Evolutionary conservation across 1,284 basidiomycete species (phyloP).

Genomic region (Rhizoctonia solani): DNA sequence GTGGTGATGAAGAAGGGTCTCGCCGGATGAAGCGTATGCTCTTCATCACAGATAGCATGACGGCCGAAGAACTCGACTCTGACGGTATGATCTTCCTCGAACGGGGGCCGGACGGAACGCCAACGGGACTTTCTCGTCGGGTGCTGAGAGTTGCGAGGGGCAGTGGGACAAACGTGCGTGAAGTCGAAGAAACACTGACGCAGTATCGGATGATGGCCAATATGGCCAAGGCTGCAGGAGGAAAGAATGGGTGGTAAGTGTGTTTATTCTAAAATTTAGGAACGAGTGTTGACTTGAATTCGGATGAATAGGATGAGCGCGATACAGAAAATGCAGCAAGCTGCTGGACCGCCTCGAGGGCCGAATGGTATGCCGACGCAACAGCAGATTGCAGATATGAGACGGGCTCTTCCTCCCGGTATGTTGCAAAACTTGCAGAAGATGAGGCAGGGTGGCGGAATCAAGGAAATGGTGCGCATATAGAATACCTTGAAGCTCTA

Average conservation of each 20-base stretch:
- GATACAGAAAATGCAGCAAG: slow-evolving; percentile 88
- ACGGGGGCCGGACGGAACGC: slow-evolving; percentile 80
- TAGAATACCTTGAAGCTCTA: background rate
- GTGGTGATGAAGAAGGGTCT: slow-evolving; percentile 89
- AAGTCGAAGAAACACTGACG: slow-evolving; percentile 94
- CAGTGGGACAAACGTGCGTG: slow-evolving; percentile 93
- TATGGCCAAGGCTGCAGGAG: slow-evolving; percentile 96
- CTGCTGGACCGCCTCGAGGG: slow-evolving; percentile 81
- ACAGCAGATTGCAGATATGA: slow-evolving; percentile 91
- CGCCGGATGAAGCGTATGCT: slow-evolving; percentile 96
- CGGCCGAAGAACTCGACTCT: slow-evolving; percentile 90
- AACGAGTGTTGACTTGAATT: background rate
- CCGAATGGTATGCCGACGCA: slow-evolving; percentile 85
- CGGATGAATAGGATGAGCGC: slow-evolving; percentile 65
- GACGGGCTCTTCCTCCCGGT: slow-evolving; percentile 87
- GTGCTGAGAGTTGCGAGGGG: slow-evolving; percentile 89
- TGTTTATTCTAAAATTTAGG: slow-evolving; percentile 38
- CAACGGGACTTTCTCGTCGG: slow-evolving; percentile 72
- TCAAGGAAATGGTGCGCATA: slow-evolving; percentile 86
- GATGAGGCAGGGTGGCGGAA: slow-evolving; percentile 76
- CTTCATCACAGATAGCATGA: slow-evolving; percentile 99
- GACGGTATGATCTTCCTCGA: slow-evolving; percentile 90
- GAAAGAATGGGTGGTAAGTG: slow-evolving; percentile 90
- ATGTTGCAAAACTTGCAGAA: slow-evolving; percentile 87
- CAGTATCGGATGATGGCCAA: slow-evolving; percentile 98